Conservation (phyloP, 2,329 filamentous ascomycete genomes). For the Graphiopsis chlorocephala region DNA sequence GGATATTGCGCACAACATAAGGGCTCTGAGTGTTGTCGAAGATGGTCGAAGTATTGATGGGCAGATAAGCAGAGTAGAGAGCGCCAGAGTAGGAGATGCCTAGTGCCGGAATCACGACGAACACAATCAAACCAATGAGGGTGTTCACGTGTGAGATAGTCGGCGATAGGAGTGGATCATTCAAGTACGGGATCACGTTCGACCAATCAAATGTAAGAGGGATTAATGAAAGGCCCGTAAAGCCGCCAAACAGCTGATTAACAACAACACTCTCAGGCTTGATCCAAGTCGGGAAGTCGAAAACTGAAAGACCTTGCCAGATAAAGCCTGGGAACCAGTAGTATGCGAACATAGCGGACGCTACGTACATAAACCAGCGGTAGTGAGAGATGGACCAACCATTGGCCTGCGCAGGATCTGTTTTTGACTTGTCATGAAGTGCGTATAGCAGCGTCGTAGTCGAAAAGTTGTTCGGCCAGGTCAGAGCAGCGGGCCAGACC, state of each 20-base stretch:
- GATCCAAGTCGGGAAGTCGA: slow-evolving; percentile 86
- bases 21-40: slow-evolving; percentile 80
- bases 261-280: slow-evolving; percentile 78
- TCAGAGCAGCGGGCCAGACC: slow-evolving; percentile 81
- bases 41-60: slow-evolving; percentile 76
- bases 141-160: slow-evolving; percentile 68
- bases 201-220: slow-evolving; percentile 88
- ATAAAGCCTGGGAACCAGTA: slow-evolving; percentile 82
- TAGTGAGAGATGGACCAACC: slow-evolving; percentile 80
- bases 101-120: slow-evolving; percentile 55
- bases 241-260: slow-evolving; percentile 80
- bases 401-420: slow-evolving; percentile 53
- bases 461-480: slow-evolving; percentile 85
- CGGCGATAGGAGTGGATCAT: slow-evolving; percentile 54
- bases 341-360: slow-evolving; percentile 69
- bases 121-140: slow-evolving; percentile 59
- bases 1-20: slow-evolving; percentile 77
- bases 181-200: slow-evolving; percentile 44
- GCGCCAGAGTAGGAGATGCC: slow-evolving; percentile 82
- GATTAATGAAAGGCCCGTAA: slow-evolving; percentile 79
- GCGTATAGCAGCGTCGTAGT: slow-evolving; percentile 86
- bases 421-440: slow-evolving; percentile 77
- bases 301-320: slow-evolving; percentile 81
- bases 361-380: slow-evolving; percentile 77
- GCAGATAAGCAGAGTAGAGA: slow-evolving; percentile 79